Conservation (phyloP, 192 early-diverging fungal genomes). For the Podila clonocystis region DNA sequence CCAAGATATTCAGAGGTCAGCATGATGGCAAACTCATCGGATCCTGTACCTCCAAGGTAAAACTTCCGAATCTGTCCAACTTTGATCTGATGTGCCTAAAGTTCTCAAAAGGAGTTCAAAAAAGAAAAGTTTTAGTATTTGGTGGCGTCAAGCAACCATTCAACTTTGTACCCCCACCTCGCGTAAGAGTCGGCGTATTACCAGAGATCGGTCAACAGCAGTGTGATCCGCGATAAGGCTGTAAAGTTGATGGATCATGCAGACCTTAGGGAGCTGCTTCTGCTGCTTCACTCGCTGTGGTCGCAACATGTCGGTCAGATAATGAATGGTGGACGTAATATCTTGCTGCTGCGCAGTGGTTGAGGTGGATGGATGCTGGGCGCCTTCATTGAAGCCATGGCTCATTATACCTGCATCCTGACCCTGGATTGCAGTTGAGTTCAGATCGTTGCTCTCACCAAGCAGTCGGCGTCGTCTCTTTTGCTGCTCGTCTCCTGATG, state of each 20-base stretch:
- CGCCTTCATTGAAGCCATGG: not conserved
- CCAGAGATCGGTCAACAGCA: constrained; percentile 54
- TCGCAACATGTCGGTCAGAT: constrained; percentile 16
- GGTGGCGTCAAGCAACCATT: not conserved
- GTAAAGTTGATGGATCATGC: constrained; percentile 60
- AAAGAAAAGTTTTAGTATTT: not conserved
- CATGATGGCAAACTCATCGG: constrained; percentile 59
- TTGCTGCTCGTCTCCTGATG: no score
- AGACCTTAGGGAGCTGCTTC: constrained; percentile 40
- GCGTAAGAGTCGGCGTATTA: constrained; percentile 5
- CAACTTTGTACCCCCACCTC: no score
- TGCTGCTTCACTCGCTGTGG: constrained; percentile 23
- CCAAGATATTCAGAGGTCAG: constrained; percentile 42
- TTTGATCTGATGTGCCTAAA: constrained; percentile 48
- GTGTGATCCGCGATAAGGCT: constrained; percentile 52
- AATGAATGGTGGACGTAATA: constrained; percentile 18
- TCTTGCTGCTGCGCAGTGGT: constrained; percentile 6
- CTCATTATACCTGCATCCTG: no score
- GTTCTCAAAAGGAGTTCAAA: not conserved
- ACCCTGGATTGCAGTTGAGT: no score
- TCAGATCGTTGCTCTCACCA: no score
- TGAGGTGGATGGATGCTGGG: not conserved
- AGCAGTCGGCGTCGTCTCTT: no score
- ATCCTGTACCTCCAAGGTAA: constrained; percentile 51
- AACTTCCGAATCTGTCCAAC: constrained; percentile 50